Conservation (phyloP, 306 rosid species). For the Spatholobus suberectus region DNA sequence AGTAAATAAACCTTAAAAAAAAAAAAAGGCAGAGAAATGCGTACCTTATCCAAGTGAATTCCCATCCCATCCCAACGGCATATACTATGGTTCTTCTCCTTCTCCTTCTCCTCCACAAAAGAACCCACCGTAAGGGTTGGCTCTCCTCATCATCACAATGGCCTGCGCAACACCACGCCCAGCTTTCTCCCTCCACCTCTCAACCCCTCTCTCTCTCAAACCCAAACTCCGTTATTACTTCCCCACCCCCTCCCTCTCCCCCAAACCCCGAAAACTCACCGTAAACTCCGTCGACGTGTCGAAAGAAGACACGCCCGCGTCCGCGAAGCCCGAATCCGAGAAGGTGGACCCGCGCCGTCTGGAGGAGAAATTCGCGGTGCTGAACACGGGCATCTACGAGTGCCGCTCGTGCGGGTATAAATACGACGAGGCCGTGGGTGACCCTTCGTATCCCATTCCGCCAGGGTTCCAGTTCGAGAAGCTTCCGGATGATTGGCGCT, state of each 20-base stretch:
- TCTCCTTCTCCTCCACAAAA: constrained; percentile 66
- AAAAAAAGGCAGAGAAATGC: background rate
- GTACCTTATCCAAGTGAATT: constrained; percentile 71
- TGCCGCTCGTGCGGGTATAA: constrained; percentile 96
- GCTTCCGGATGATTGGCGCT: constrained; percentile 94
- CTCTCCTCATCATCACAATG: constrained; percentile 30
- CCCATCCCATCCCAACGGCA: constrained; percentile 37
- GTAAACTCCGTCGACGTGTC: constrained; percentile 72
- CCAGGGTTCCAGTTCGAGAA: constrained; percentile 80
- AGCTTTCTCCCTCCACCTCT: constrained; percentile 65
- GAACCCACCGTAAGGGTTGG: background rate
- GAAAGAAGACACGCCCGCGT: constrained; percentile 69
- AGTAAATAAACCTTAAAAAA: no score
- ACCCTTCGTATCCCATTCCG: constrained; percentile 82
- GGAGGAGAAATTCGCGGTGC: constrained; percentile 91
- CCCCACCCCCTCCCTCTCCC: constrained; percentile 16
- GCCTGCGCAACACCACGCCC: constrained; percentile 66
- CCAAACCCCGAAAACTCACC: constrained; percentile 42
- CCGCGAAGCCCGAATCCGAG: background rate
- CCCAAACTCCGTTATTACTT: constrained; percentile 21
- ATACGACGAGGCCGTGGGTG: constrained; percentile 84
- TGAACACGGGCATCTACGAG: constrained; percentile 88
- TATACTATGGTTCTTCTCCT: constrained; percentile 61
- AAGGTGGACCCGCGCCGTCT: constrained; percentile 63
- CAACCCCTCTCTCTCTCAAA: constrained; percentile 53